Conservation (phyloP, 2,329 filamentous ascomycete species). For the Arthrinium phaeospermum region DNA sequence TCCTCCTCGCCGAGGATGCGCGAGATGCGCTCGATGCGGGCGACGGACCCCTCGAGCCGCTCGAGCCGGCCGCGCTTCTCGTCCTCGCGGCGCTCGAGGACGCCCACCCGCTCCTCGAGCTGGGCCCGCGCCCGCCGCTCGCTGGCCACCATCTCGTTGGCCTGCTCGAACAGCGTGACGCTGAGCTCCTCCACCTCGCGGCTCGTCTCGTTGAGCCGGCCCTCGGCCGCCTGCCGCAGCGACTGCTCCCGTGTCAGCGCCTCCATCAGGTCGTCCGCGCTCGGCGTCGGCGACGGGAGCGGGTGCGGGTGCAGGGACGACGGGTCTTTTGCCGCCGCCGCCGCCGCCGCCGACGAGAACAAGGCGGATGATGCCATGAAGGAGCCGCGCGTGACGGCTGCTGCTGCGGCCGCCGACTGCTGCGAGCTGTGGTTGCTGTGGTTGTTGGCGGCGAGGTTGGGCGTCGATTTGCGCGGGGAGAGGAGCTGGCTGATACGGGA, state of each 20-base stretch:
- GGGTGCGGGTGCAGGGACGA: slow-evolving; percentile 26
- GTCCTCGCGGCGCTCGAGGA: slow-evolving; percentile 71
- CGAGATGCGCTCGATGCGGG: slow-evolving; percentile 70
- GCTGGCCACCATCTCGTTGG: slow-evolving; percentile 84
- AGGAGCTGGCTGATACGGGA: slow-evolving; percentile 39
- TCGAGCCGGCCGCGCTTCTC: slow-evolving; percentile 75
- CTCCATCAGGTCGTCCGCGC: slow-evolving; percentile 60
- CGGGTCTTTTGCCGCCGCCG: slow-evolving; percentile 25
- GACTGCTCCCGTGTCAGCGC: slow-evolving; percentile 70
- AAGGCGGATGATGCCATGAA: neutral
- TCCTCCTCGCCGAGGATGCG: slow-evolving; percentile 14
- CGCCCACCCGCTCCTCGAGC: slow-evolving; percentile 72
- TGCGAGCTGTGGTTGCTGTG: slow-evolving; percentile 24
- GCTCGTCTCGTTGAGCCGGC: slow-evolving; percentile 68
- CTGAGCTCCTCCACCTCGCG: slow-evolving; percentile 81
- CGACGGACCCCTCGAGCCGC: slow-evolving; percentile 72
- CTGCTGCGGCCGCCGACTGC: slow-evolving; percentile 28
- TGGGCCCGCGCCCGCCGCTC: slow-evolving; percentile 74
- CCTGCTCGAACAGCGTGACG: slow-evolving; percentile 77
- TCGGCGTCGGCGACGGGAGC: slow-evolving; percentile 29
- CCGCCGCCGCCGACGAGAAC: too few relatives aligned
- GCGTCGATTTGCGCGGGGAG: slow-evolving; percentile 35
- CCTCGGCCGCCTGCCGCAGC: slow-evolving; percentile 72
- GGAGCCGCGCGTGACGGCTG: slow-evolving; percentile 25
- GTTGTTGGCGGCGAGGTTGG: slow-evolving; percentile 22